Conservation (phyloP, 2,329 filamentous ascomycete genomes). For the Trichophaea hybrida region DNA sequence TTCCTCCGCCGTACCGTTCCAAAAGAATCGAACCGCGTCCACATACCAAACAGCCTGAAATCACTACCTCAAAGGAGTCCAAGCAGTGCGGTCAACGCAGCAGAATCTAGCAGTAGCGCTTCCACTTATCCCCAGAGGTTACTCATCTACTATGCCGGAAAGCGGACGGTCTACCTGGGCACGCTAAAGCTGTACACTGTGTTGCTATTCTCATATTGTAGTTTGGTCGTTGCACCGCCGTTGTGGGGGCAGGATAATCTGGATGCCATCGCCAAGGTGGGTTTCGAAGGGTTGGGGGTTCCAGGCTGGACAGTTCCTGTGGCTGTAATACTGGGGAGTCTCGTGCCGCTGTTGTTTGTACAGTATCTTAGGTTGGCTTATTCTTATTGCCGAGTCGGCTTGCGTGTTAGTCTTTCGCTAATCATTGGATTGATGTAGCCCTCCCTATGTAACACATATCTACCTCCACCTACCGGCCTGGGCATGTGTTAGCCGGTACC, state of each 20-base stretch:
- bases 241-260: slow-evolving; percentile 8
- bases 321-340: slow-evolving; percentile 7
- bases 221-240: slow-evolving; percentile 14
- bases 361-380: slow-evolving; percentile 15
- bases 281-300: neutral
- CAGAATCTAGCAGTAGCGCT: neutral
- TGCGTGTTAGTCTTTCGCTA: neutral
- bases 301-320: neutral
- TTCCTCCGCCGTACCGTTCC: too few relatives aligned
- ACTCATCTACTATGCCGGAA: slow-evolving; percentile 16
- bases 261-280: neutral
- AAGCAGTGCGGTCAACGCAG: neutral
- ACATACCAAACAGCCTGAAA: too few relatives aligned
- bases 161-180: slow-evolving; percentile 15
- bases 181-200: slow-evolving; percentile 19
- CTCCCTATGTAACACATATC: slow-evolving; percentile 25
- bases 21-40: too few relatives aligned
- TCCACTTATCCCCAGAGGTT: slow-evolving; percentile 8
- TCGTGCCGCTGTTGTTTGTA: slow-evolving; percentile 14
- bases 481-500: slow-evolving; percentile 15
- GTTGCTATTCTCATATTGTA: slow-evolving; percentile 13
- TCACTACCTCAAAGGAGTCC: too few relatives aligned
- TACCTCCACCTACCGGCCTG: slow-evolving; percentile 25
- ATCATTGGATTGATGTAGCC: slow-evolving; percentile 2
- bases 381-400: neutral